phyloP scores from a whole-genome alignment of 331 rosid species.

The Dryas integrifolia region DNA sequence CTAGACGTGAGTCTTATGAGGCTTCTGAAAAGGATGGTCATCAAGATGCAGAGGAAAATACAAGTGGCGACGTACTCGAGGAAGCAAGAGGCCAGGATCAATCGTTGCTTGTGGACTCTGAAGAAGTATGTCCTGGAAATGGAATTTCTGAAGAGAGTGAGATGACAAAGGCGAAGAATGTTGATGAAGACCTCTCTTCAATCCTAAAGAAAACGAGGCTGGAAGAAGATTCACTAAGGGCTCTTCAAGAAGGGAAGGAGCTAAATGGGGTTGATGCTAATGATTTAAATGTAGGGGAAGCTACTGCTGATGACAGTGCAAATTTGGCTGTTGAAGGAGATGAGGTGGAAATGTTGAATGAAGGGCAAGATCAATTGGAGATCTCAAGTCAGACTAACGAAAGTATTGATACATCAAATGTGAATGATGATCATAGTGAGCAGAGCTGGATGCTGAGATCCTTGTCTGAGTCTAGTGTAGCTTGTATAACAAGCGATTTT shows the following conservation, averaged over 20 bases:
- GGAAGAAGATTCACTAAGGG: slow-evolving; percentile 44
- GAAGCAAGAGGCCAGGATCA: slow-evolving; percentile 36
- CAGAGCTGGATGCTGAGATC: slow-evolving; percentile 89
- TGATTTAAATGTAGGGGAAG: slow-evolving; percentile 18
- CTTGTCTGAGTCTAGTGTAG: slow-evolving; percentile 85
- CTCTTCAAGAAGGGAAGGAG: slow-evolving; percentile 33
- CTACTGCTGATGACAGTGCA: slow-evolving; percentile 14
- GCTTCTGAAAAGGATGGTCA: slow-evolving; percentile 44
- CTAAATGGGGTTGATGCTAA: slow-evolving; percentile 24
- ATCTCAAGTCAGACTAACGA: slow-evolving; percentile 47
- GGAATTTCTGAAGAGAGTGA: slow-evolving; percentile 31
- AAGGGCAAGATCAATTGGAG: slow-evolving; percentile 46
- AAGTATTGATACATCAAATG: slow-evolving; percentile 55
- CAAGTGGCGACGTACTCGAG: slow-evolving; percentile 26
- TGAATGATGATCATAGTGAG: slow-evolving; percentile 66
- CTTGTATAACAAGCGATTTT: slow-evolving; percentile 83
- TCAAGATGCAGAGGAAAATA: slow-evolving; percentile 38
- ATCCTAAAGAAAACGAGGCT: slow-evolving; percentile 45
- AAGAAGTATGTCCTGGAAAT: slow-evolving; percentile 28
- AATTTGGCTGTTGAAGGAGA: slow-evolving; percentile 31
- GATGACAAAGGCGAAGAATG: slow-evolving; percentile 38
- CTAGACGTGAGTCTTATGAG: slow-evolving; percentile 55
- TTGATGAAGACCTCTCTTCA: slow-evolving; percentile 39
- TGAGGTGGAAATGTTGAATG: slow-evolving; percentile 26
- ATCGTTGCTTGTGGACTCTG: slow-evolving; percentile 26